phyloP scores from a whole-genome alignment of 1,284 basidiomycete genomes.

The Puccinia triticina region DNA sequence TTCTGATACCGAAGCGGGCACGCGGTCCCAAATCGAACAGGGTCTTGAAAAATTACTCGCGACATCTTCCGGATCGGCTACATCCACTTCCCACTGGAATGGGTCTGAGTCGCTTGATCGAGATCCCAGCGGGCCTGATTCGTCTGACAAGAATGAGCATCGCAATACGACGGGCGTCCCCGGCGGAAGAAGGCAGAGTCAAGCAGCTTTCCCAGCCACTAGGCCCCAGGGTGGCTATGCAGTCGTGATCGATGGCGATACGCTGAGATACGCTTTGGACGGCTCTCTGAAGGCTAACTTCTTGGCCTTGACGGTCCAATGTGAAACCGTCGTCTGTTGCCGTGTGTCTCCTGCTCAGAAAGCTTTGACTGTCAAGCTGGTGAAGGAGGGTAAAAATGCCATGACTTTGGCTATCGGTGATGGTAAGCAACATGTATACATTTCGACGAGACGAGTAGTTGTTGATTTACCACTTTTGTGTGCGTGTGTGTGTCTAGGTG shows the following conservation, averaged over 20 bases:
- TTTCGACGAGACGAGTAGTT: background rate
- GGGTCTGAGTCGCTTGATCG: slow-evolving; percentile 38
- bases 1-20: slow-evolving; percentile 74
- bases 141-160: background rate
- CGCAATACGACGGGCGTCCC: background rate
- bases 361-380: slow-evolving; percentile 88
- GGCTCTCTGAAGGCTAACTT: slow-evolving; percentile 80
- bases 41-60: slow-evolving; percentile 88
- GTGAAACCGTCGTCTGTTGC: slow-evolving; percentile 95
- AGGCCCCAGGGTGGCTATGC: slow-evolving; percentile 69
- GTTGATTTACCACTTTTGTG: no score
- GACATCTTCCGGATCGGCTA: slow-evolving; percentile 59
- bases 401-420: slow-evolving; percentile 98
- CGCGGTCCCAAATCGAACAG: slow-evolving; percentile 84
- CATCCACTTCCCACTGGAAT: slow-evolving; percentile 34
- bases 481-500: no score
- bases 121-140: slow-evolving; percentile 50
- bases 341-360: slow-evolving; percentile 96
- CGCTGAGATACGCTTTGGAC: slow-evolving; percentile 77
- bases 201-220: slow-evolving; percentile 51
- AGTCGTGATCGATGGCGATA: slow-evolving; percentile 95
- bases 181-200: background rate
- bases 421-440: slow-evolving; percentile 62
- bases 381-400: slow-evolving; percentile 89
- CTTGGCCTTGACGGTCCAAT: slow-evolving; percentile 83